Conservation (phyloP, 2,329 filamentous ascomycete species). For the Stachybotrys chlorohalonatus region DNA sequence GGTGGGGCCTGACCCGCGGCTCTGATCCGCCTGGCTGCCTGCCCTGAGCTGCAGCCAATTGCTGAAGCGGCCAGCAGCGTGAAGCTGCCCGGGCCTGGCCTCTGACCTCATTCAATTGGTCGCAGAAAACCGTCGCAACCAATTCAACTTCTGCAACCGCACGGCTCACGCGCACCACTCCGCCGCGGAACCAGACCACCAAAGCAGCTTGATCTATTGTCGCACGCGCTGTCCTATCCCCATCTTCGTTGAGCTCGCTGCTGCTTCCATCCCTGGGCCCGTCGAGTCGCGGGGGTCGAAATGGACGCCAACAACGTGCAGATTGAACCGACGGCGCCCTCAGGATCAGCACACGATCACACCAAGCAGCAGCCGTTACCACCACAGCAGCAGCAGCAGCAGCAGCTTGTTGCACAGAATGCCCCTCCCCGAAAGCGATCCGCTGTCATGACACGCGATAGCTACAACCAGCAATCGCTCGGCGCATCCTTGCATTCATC, state of each 20-base stretch:
- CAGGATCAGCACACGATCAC: background rate
- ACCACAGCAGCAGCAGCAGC: constrained; percentile 4
- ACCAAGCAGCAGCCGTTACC: constrained; percentile 9
- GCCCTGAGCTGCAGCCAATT: background rate
- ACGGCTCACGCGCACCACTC: background rate
- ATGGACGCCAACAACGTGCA: constrained; percentile 16
- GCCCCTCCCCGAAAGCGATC: constrained; percentile 15
- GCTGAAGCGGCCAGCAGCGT: background rate
- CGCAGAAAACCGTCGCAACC: background rate
- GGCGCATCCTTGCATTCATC: constrained; percentile 52
- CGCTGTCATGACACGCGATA: constrained; percentile 34
- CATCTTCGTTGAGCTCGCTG: too few relatives aligned
- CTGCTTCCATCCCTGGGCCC: too few relatives aligned
- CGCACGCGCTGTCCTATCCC: too few relatives aligned
- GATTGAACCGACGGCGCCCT: constrained; percentile 6
- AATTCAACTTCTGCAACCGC: background rate
- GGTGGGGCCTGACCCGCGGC: background rate
- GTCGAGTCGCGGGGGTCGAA: background rate
- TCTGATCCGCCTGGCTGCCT: background rate
- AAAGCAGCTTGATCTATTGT: too few relatives aligned
- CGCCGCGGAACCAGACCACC: background rate
- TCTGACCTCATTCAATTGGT: constrained; percentile 2
- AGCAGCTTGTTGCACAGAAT: constrained; percentile 6
- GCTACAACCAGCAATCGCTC: constrained; percentile 56
- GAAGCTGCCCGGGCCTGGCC: background rate